Evolutionary conservation across 495 filamentous ascomycete species (phyloP), one percentile per base, ranked within the genome.

Genomic region (Stereocaulon alpinum): DNA sequence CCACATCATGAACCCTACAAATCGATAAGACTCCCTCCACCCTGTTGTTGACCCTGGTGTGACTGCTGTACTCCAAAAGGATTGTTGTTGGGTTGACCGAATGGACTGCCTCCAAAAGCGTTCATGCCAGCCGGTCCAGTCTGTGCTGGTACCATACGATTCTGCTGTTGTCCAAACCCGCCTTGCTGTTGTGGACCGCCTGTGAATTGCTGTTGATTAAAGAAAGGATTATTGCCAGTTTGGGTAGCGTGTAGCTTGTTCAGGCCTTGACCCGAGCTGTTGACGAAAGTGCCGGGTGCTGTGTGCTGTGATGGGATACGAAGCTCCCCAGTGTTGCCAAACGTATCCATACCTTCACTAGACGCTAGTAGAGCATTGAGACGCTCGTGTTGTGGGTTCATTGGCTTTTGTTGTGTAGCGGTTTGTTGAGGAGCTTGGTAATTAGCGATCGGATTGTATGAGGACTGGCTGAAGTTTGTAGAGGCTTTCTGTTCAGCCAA

Each of bases 251-350:
- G 79, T 41, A 86, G 68, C 59, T 79, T 80, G 56, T 84, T 81
- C 56, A 88, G 69, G 24, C 88, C 87, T 45, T 85, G 80, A 55
- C 92, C 92, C 4, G 93, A 88, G 62, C 86, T 92, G 73, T 96
- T 99, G 73, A 99, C 87, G 67, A 97, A 99, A 2, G 88, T 95
- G 32, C 93, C 93, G 3, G 94, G 94, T 1, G 93, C 91, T 0
- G 93, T 99, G 72, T 99, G 93, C 71, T 99, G 93, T 40, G 93
- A 83, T 2, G 93, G 94, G 64, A 99, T 95, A 71, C 93, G 90
- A 34, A 96, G 78, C 56, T 97, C 85, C 56, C 93, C 93, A 42
- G 86, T 87, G 67, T 99, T 99, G 55, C 93, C 93, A 69, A 96
- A 99, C 1, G 94, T 97, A 69, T 99, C 93, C 74, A 90, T 85